These are phyloP conservation scores for Collybia sordida DNA, from an alignment of 768 basidiomycete species.

Conservation along the genomic window DNA sequence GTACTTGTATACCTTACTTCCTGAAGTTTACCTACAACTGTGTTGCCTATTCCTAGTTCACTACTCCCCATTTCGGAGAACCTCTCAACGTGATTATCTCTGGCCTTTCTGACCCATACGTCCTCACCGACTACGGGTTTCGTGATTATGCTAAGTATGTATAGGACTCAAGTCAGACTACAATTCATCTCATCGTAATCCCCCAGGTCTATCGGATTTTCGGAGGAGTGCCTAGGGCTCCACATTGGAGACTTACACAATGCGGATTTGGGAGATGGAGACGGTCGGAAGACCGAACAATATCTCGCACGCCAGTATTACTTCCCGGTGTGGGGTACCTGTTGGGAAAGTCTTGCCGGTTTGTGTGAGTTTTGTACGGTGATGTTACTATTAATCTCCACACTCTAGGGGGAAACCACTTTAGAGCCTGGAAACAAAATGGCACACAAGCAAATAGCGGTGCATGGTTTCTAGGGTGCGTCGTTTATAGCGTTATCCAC, in stretches of 20 bases:
- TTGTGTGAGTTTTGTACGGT: constrained; percentile 1
- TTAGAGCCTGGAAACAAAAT: constrained; percentile 88
- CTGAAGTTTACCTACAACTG: too few species aligned
- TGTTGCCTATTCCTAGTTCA: constrained; percentile 48
- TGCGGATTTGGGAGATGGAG: constrained; percentile 84
- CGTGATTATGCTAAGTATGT: constrained; percentile 65
- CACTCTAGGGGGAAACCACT: constrained; percentile 76
- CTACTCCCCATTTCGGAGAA: constrained; percentile 66
- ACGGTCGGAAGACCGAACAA: constrained; percentile 64
- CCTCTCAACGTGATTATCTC: constrained; percentile 86
- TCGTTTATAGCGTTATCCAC: constrained; percentile 7
- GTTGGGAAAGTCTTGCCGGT: constrained; percentile 84
- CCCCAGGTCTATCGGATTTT: constrained; percentile 74
- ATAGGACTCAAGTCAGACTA: neutral
- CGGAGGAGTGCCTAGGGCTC: constrained; percentile 78
- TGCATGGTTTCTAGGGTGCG: constrained; percentile 85
- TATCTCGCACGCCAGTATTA: constrained; percentile 79
- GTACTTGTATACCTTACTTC: too few species aligned
- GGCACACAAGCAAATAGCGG: constrained; percentile 68
- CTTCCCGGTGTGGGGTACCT: constrained; percentile 77
- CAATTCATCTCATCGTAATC: neutral
- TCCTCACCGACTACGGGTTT: constrained; percentile 76
- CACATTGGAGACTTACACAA: constrained; percentile 75
- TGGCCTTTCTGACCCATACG: constrained; percentile 72
- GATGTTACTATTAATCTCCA: constrained; percentile 1